Base-by-base conservation (phyloP, 768 basidiomycete genomes). In the Paxillus rubicundulus region DNA sequence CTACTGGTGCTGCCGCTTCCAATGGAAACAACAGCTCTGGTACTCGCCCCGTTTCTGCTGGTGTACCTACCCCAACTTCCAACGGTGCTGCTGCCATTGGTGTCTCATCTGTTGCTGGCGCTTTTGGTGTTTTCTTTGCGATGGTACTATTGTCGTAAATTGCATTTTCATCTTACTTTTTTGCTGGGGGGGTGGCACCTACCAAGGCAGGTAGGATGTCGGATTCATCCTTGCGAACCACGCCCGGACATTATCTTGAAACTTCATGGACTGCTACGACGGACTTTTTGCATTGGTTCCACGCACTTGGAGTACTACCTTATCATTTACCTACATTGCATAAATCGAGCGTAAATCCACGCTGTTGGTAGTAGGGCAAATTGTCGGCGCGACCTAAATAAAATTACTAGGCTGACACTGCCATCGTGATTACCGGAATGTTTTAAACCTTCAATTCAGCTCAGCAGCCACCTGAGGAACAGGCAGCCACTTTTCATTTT, bases 131-230 rank as follows among this genome's bases (percentile, higher is more conserved):
- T n/a, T 32, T 64, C 39, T 67, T 69, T 44, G 71, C 73, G 7
- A 65, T 73, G 50, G 57, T 51, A 2, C 70, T 74, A 60, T 55
- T 75, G 46, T 67, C 73, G 20, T 75, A 54, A 60, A 53, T 33
- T 33, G 3, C 28, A 3, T 47, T 28, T 17, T 1, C 13, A 28
- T 41, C 14, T 5, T 13, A 33, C 14, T 13, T 43, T 30, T 16
- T 28, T 28, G 37, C 17, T 38, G 27, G 42, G 5, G 28, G 42
- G 14, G 24, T 13, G 21, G 30, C 42, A 14, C 6, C 16, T 38
- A 30, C 24, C 14, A 44, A 13, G 24, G 5, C 24, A 28, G 28
- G 2, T n/a, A 30, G n/a, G n/a, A n/a, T n/a, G n/a, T n/a, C n/a
- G n/a, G n/a, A 27, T 21, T 21, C 21, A 21, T 21, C 21, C 21